Percentiles rank a stretch among this genome's conserved stretches.
Evolutionary conservation across 139 green algal species (phyloP).

Genomic region (Trebouxia sp.): DNA sequence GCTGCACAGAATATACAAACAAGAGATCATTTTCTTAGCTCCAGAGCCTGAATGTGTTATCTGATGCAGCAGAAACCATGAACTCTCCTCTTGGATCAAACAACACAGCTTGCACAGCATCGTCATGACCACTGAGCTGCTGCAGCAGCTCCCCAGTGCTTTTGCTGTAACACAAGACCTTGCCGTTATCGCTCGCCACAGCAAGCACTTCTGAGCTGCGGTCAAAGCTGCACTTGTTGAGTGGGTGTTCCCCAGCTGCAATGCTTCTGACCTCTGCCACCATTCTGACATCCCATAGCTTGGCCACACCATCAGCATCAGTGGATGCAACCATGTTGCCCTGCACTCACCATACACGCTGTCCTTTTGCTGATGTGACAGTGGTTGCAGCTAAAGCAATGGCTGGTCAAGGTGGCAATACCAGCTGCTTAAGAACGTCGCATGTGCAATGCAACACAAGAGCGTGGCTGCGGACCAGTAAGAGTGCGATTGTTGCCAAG

Average conservation of each 20-base stretch:
- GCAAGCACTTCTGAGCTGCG: conserved; percentile 62
- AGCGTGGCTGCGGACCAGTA: neutral
- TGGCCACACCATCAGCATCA: conserved; percentile 80
- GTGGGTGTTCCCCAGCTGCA: conserved; percentile 58
- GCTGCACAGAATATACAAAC: too few species aligned
- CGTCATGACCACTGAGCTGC: conserved; percentile 75
- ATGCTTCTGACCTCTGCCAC: conserved; percentile 68
- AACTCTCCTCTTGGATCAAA: conserved; percentile 68
- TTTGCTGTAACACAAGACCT: conserved; percentile 53
- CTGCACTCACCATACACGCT: conserved; percentile 8
- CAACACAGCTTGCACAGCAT: conserved; percentile 70
- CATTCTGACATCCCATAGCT: conserved; percentile 89
- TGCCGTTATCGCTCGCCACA: conserved; percentile 73
- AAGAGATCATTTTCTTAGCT: too few species aligned
- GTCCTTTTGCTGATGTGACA: too few species aligned
- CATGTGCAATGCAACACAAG: neutral
- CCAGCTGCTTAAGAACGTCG: neutral
- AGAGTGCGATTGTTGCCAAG: too few species aligned
- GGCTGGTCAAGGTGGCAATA: neutral
- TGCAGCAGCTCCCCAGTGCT: conserved; percentile 41
- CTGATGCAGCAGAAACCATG: conserved; percentile 68
- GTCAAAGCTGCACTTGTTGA: conserved; percentile 75
- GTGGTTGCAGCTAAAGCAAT: neutral
- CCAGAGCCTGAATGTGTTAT: conserved; percentile 74
- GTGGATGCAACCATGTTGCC: conserved; percentile 50